These are phyloP conservation scores for Yamadazyma mexicana DNA, from an alignment of 1,139 yeast genomes.

Conservation along the genomic window DNA sequence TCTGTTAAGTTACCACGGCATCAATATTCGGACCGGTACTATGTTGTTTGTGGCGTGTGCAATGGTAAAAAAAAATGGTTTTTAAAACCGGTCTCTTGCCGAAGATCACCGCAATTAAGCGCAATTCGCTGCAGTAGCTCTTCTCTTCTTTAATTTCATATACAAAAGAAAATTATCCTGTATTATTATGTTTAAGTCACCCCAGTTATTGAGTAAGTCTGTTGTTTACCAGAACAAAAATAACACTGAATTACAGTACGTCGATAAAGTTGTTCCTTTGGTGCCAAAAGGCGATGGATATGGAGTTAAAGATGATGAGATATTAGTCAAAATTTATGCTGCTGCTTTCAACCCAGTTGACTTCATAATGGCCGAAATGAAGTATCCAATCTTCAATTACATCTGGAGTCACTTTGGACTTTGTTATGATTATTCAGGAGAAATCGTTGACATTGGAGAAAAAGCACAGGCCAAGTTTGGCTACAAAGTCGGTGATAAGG, in stretches of 20 bases:
- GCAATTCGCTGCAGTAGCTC: too few species aligned
- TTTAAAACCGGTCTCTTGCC: too few species aligned
- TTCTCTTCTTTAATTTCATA: too few species aligned
- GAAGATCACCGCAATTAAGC: too few species aligned
- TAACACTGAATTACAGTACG: not conserved
- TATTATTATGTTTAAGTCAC: not conserved
- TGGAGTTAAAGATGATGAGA: slow-evolving; percentile 32
- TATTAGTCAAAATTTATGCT: slow-evolving; percentile 58
- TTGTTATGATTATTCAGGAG: slow-evolving; percentile 72
- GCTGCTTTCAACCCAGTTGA: slow-evolving; percentile 74
- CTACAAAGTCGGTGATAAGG: slow-evolving; percentile 60
- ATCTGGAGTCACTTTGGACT: slow-evolving; percentile 24
- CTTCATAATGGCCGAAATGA: slow-evolving; percentile 43
- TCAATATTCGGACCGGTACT: too few species aligned
- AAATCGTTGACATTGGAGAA: slow-evolving; percentile 57
- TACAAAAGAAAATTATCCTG: not conserved
- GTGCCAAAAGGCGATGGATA: slow-evolving; percentile 26
- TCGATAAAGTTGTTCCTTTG: slow-evolving; percentile 2
- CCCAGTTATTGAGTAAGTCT: not conserved
- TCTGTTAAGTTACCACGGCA: too few species aligned
- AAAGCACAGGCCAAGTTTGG: slow-evolving; percentile 25
- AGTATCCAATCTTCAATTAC: slow-evolving; percentile 13
- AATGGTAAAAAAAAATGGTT: too few species aligned
- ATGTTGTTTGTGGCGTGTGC: too few species aligned
- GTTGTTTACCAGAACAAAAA: slow-evolving; percentile 5